phyloP scores from a whole-genome alignment of 202 grass and related monocot species.

The Saccharum hybrid region DNA sequence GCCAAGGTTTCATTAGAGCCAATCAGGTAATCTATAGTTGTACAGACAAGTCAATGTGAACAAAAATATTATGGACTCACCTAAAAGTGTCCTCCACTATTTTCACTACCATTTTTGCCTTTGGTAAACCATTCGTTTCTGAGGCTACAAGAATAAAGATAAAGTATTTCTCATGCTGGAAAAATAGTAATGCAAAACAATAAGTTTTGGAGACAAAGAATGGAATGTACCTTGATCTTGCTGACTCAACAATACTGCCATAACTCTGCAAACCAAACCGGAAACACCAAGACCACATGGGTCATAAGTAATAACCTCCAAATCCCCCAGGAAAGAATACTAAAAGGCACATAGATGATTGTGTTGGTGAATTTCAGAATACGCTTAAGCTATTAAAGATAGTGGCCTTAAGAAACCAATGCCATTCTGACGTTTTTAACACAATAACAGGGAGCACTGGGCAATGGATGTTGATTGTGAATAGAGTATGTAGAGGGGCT shows the following conservation, averaged over 20 bases:
- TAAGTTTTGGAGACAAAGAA: conserved; percentile 11
- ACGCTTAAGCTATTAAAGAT: background rate
- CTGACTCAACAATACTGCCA: conserved; percentile 55
- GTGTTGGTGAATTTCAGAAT: background rate
- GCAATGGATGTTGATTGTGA: background rate
- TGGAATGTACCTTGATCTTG: conserved; percentile 58
- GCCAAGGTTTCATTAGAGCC: conserved; percentile 11
- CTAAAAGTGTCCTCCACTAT: conserved; percentile 51
- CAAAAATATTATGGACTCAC: conserved; percentile 23
- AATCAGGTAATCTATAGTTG: background rate
- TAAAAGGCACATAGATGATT: background rate
- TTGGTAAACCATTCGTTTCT: conserved; percentile 20
- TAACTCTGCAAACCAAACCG: conserved; percentile 45
- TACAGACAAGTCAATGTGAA: background rate
- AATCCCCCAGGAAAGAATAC: background rate
- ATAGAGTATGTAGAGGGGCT: conserved; percentile 3
- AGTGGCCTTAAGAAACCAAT: background rate
- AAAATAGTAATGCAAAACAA: conserved; percentile 27
- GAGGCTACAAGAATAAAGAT: conserved; percentile 34
- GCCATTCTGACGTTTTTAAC: background rate
- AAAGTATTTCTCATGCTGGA: background rate
- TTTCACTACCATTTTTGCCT: conserved; percentile 22
- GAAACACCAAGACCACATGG: conserved; percentile 26
- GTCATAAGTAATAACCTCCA: background rate
- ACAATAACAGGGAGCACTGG: background rate